These are phyloP conservation scores for Geotrichum histeridarum DNA, from an alignment of 1,139 yeast genomes.

Conservation along the genomic window DNA sequence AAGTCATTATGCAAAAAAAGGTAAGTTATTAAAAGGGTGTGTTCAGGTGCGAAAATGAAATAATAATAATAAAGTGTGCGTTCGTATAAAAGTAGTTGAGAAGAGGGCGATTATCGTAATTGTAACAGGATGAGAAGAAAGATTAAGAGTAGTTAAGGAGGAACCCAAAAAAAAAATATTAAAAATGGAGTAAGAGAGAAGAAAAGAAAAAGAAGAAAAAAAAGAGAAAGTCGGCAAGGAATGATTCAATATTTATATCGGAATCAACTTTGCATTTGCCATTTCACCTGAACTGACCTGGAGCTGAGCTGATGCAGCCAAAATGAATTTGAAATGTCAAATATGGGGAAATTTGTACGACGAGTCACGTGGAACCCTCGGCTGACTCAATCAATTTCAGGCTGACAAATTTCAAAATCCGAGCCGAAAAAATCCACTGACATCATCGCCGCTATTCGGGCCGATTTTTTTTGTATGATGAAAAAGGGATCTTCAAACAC, in stretches of 20 bases:
- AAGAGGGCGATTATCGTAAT: neutral
- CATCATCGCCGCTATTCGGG: neutral
- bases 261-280: too few relatives aligned
- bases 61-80: neutral
- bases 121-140: neutral
- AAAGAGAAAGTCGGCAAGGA: neutral
- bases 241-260: neutral
- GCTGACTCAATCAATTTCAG: too few relatives aligned
- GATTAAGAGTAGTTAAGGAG: neutral
- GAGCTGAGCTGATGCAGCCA: too few relatives aligned
- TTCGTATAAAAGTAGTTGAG: neutral
- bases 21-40: neutral
- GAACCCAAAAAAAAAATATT: neutral
- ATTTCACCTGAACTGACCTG: too few relatives aligned
- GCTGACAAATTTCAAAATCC: too few relatives aligned
- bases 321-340: too few relatives aligned
- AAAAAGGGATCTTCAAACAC: neutral
- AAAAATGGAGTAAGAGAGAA: neutral
- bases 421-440: neutral
- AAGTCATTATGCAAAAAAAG: neutral
- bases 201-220: neutral
- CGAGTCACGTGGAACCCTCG: too few relatives aligned
- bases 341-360: too few relatives aligned
- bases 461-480: too few relatives aligned
- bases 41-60: neutral